These are phyloP conservation scores for Paracoccidioides brasiliensis DNA, from an alignment of 2,329 filamentous ascomycete species.

Conservation along the genomic window DNA sequence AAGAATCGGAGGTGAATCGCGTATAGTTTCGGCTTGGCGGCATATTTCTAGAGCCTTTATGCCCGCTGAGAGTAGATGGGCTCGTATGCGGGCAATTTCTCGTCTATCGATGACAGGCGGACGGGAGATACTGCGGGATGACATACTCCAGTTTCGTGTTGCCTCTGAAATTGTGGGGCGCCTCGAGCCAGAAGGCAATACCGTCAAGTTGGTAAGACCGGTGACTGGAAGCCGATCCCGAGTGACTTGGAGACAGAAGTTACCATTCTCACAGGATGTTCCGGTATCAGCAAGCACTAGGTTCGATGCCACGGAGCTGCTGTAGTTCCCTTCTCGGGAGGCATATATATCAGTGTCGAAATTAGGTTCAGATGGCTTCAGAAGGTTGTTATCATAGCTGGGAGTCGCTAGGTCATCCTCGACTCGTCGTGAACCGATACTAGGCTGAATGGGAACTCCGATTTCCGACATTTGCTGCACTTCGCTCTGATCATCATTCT, in stretches of 20 bases:
- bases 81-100: slow-evolving; percentile 68
- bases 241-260: slow-evolving; percentile 18
- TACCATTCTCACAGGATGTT: slow-evolving; percentile 13
- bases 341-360: not conserved
- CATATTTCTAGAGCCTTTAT: slow-evolving; percentile 77
- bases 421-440: not conserved
- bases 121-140: slow-evolving; percentile 34
- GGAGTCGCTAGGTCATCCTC: not conserved
- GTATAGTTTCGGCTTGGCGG: slow-evolving; percentile 45
- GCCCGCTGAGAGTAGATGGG: slow-evolving; percentile 69
- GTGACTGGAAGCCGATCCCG: slow-evolving; percentile 32
- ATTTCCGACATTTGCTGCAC: slow-evolving; percentile 5
- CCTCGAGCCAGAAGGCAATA: slow-evolving; percentile 16
- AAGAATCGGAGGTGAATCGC: slow-evolving; percentile 24
- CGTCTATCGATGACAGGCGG: slow-evolving; percentile 42
- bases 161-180: slow-evolving; percentile 27
- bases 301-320: not conserved
- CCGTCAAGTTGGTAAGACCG: slow-evolving; percentile 31
- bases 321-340: not conserved
- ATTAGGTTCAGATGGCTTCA: not conserved
- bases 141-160: slow-evolving; percentile 47
- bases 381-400: not conserved
- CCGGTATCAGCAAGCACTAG: not conserved
- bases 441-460: slow-evolving; percentile 2
- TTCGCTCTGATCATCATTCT: slow-evolving; percentile 19